Evolutionary conservation across 2,329 filamentous ascomycete genomes (phyloP).

Genomic region (Colletotrichum ledebouriae): DNA sequence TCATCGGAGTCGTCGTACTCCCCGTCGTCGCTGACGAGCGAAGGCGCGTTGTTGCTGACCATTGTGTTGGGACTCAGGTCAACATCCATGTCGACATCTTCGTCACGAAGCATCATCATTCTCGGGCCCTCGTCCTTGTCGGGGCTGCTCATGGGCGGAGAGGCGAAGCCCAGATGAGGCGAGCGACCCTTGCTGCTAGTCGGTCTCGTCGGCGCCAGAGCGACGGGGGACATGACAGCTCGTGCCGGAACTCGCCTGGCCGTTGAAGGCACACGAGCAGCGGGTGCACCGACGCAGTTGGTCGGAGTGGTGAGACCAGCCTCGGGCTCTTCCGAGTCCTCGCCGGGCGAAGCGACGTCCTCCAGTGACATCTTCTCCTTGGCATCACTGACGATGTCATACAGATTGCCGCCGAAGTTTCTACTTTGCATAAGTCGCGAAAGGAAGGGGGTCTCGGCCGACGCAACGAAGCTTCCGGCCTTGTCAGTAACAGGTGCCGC

Average conservation of each 20-base stretch:
- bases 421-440: conserved; percentile 74
- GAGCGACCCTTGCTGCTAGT: conserved; percentile 69
- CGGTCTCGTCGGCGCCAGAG: conserved; percentile 59
- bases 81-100: conserved; percentile 68
- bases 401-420: conserved; percentile 72
- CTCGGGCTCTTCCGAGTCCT: conserved; percentile 68
- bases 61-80: conserved; percentile 78
- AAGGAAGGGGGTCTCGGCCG: conserved; percentile 74
- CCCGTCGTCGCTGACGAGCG: conserved; percentile 83
- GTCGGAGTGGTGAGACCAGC: conserved; percentile 47
- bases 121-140: conserved; percentile 47
- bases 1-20: conserved; percentile 82
- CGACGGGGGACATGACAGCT: conserved; percentile 65
- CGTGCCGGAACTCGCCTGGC: conserved; percentile 72
- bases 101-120: conserved; percentile 55
- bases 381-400: conserved; percentile 69
- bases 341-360: conserved; percentile 62
- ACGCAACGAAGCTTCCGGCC: conserved; percentile 61
- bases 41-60: conserved; percentile 82
- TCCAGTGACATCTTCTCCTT: conserved; percentile 67
- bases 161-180: conserved; percentile 56
- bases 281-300: conserved; percentile 48
- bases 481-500: conserved; percentile 47
- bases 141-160: conserved; percentile 48
- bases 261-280: conserved; percentile 43